Base-by-base conservation (phyloP, 257 asterid species). In the Petrea volubilis region DNA sequence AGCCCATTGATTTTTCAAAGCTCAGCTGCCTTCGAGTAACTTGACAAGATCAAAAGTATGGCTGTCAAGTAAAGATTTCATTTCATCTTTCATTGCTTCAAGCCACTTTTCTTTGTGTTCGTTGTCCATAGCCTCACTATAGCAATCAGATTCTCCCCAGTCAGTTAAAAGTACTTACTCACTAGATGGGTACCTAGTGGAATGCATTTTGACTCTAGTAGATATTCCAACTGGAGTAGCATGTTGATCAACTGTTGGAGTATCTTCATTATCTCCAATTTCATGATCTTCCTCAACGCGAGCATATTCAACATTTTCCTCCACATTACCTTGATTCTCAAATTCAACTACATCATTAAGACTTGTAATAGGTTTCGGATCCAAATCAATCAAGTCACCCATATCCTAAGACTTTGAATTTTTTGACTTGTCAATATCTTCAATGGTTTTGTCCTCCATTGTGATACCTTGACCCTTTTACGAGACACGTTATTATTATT, bases 91-190 rank as follows among this genome's bases (percentile, higher is more conserved):
- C n/a, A n/a, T n/a, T n/a, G n/a, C n/a, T n/a, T n/a, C n/a, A n/a
- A n/a, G n/a, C n/a, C n/a, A n/a, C n/a, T n/a, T n/a, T n/a, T n/a
- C n/a, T n/a, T n/a, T n/a, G n/a, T n/a, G n/a, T n/a, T n/a, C n/a
- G n/a, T n/a, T n/a, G n/a, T n/a, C n/a, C n/a, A n/a, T n/a, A n/a
- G n/a, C n/a, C n/a, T n/a, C n/a, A n/a, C n/a, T n/a, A n/a, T n/a
- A n/a, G n/a, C n/a, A n/a, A n/a, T n/a, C n/a, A n/a, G n/a, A n/a
- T 50, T 74, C 79, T 58, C 63, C 56, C 25, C 31, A 60, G 5
- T 36, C 60, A 2, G 31, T 58, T 4, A 65, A 6, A 0, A 74
- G 23, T 7, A 60, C 61, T 60, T 27, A 71, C 40, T 60, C 28
- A 59, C 17, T 18, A 12, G 76, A 12, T 15, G 36, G 12, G 41